phyloP scores from a whole-genome alignment of 352 stramenopile species.

The Phytophthora hybrid region DNA sequence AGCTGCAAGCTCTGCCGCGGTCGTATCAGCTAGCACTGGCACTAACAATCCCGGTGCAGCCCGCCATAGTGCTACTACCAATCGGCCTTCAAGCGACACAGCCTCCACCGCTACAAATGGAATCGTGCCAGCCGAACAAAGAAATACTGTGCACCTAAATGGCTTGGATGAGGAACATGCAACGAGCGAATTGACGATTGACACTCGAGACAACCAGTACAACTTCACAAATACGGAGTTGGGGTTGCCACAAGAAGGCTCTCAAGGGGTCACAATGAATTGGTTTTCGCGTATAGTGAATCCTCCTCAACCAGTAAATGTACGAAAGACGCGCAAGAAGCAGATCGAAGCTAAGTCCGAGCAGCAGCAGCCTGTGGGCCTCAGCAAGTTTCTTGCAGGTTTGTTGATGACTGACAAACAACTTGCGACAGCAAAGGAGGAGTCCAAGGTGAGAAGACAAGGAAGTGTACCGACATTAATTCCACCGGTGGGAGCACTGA shows the following conservation, averaged over 20 bases:
- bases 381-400: conserved; percentile 46
- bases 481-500: conserved; percentile 16
- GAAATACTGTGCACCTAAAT: background rate
- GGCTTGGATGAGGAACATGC: conserved; percentile 1
- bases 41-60: background rate
- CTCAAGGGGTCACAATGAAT: conserved; percentile 1
- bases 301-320: conserved; percentile 14
- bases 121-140: background rate
- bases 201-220: conserved; percentile 22
- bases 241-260: conserved; percentile 3
- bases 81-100: background rate
- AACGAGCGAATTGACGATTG: conserved; percentile 6
- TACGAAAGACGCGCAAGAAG: conserved; percentile 29
- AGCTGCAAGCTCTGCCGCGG: conserved; percentile 22
- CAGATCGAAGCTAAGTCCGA: conserved; percentile 18
- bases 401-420: conserved; percentile 53
- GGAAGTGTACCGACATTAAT: conserved; percentile 46
- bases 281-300: conserved; percentile 39
- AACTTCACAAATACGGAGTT: conserved; percentile 25
- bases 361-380: background rate
- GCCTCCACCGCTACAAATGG: background rate
- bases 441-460: conserved; percentile 47
- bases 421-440: conserved; percentile 28
- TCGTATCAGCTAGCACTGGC: background rate
- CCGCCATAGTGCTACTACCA: background rate